Evolutionary conservation across 441 rosid genomes (phyloP).

Genomic region (Monsonia emarginata): DNA sequence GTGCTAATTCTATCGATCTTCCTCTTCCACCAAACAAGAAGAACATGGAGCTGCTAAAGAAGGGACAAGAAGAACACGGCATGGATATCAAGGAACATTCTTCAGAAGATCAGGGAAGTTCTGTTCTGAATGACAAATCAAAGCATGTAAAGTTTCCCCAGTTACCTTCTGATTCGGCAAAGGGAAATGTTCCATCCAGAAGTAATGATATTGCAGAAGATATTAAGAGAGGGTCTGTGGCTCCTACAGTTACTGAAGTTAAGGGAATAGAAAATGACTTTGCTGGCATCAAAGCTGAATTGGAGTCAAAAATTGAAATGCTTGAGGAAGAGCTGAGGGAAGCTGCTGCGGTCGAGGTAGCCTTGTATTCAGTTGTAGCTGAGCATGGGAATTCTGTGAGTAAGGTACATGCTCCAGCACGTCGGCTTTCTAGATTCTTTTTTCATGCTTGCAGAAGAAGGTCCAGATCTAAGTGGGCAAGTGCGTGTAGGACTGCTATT

Average conservation of each 20-base stretch:
- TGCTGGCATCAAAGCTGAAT: conserved; percentile 47
- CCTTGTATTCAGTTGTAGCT: conserved; percentile 74
- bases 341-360: conserved; percentile 84
- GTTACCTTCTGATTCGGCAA: conserved; percentile 40
- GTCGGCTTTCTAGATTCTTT: conserved; percentile 86
- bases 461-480: conserved; percentile 47
- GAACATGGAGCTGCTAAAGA: conserved; percentile 21
- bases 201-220: conserved; percentile 20
- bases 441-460: conserved; percentile 55
- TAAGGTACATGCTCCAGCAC: conserved; percentile 93
- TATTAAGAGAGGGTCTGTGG: conserved; percentile 22
- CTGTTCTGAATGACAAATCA: conserved; percentile 32
- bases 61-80: conserved; percentile 23
- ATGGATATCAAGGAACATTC: conserved; percentile 24
- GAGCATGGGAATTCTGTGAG: conserved; percentile 85
- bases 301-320: conserved; percentile 59
- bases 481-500: conserved; percentile 69
- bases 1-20: conserved; percentile 16
- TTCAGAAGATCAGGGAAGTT: conserved; percentile 32
- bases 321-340: conserved; percentile 86
- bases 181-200: no score
- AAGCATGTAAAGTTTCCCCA: conserved; percentile 64
- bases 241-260: conserved; percentile 30
- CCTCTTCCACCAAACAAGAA: conserved; percentile 19
- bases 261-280: conserved; percentile 37